phyloP scores from a whole-genome alignment of 129 eudicot genomes.

The Ambrosia artemisiifolia region DNA sequence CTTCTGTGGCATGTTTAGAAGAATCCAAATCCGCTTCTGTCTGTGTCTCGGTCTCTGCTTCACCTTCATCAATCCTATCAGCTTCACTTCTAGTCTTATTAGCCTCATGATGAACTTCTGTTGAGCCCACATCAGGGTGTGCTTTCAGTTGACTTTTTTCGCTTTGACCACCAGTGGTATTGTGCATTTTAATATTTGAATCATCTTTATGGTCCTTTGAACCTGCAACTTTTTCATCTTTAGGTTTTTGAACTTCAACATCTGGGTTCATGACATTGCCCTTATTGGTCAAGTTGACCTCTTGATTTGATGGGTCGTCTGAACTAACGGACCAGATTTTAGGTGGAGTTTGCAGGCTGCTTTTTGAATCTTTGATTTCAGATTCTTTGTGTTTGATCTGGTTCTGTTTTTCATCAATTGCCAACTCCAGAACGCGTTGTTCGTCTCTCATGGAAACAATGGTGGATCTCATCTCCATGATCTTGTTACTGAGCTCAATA shows the following conservation, averaged over 20 bases:
- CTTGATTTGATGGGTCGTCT: constrained; percentile 35
- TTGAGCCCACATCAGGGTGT: constrained; percentile 4
- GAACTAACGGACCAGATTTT: constrained; percentile 38
- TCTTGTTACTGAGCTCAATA: constrained; percentile 43
- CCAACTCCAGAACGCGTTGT: constrained; percentile 42
- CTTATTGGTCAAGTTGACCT: constrained; percentile 16
- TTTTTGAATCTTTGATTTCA: constrained; percentile 39
- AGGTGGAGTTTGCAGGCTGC: constrained; percentile 24
- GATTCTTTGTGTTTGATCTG: constrained; percentile 56
- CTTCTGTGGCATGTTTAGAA: constrained; percentile 11
- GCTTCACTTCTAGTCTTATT: not conserved
- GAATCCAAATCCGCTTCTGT: constrained; percentile 9
- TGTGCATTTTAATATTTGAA: constrained; percentile 6
- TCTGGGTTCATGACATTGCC: constrained; percentile 10
- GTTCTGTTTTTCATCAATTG: constrained; percentile 52
- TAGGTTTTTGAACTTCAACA: constrained; percentile 1
- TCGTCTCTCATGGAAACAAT: constrained; percentile 68
- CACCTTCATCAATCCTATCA: constrained; percentile 18
- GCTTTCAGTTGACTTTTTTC: constrained; percentile 19
- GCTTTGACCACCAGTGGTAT: constrained; percentile 4
- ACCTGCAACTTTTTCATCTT: constrained; percentile 13
- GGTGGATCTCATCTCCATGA: constrained; percentile 61
- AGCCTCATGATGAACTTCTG: not conserved
- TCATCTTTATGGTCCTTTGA: constrained; percentile 2
- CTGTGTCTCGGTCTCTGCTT: not conserved